Base-by-base conservation (phyloP, 1,139 yeast species). In the Keqinozyma sinolaborantium region DNA sequence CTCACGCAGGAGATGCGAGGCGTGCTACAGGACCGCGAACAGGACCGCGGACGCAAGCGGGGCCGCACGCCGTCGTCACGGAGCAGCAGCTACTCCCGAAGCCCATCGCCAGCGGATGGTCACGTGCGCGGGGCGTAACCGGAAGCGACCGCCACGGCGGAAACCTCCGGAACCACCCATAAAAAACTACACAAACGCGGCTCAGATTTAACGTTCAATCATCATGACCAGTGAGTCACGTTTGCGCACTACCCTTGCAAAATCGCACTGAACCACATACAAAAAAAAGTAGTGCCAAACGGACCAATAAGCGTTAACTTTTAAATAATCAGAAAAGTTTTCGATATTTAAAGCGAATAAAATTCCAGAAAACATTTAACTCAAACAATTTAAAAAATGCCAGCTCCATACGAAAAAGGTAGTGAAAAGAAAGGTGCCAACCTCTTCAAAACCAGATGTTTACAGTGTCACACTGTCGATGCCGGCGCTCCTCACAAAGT, bases 381-480 rank as follows among this genome's bases (percentile, higher is more conserved):
- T 8, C 16, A 15, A 25, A 18, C 26, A 21, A 23, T 12, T 9
- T 14, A 11, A n/a, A 39, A 30, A 48, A 76, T 76, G 82, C 81
- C 82, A 65, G 81, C 81, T 63, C 70, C 72, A 68, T 76, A 45
- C 61, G 80, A 76, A 69, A 62, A 70, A 55, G 95, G 96, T 64
- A 78, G 81, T 59, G 95, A 85, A 61, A 86, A 88, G 79, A 92
- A 92, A 75, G 98, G 98, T 77, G 97, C 97, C 50, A 87, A 86
- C 62, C 79, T 92, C 52, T 92, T 92, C 83, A 92, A 92, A 77
- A 92, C 97, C 49, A 86, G 98, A 82, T 92, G 98, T 73, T 78
- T 88, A 55, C 98, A 92, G 76, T 92, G 98, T 72, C 98, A 92
- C 83, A 92, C 98, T 57, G 82, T 82, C 50, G 97, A 92, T 69